Conservation (phyloP, 2,329 filamentous ascomycete genomes). For the Diaporthe australafricana region DNA sequence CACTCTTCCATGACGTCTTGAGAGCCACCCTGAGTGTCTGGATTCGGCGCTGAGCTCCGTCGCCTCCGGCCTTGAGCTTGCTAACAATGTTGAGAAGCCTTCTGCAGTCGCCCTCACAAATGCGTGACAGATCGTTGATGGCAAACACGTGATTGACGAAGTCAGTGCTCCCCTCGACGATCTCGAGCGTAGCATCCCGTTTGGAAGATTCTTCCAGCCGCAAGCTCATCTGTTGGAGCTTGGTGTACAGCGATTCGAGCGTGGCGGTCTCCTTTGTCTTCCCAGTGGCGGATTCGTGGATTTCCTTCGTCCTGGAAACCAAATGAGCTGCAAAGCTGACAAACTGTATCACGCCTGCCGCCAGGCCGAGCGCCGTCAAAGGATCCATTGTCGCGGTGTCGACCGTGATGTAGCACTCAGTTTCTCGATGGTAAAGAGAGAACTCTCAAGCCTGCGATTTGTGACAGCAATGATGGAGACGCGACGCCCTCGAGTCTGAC, state of each 20-base stretch:
- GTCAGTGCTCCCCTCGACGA: not conserved
- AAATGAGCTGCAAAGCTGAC: not conserved
- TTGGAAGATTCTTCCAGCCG: not conserved
- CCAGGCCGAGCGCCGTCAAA: not conserved
- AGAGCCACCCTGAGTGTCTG: not conserved
- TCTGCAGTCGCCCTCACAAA: not conserved
- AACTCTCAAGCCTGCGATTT: too few species aligned
- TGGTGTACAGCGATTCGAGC: not conserved
- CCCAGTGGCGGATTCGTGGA: not conserved
- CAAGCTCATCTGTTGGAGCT: not conserved
- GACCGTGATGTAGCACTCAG: too few species aligned
- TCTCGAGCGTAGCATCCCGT: not conserved
- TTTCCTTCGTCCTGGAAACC: not conserved
- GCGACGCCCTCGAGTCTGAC: too few species aligned
- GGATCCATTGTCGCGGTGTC: too few species aligned
- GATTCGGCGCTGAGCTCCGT: too few species aligned
- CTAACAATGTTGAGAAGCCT: not conserved
- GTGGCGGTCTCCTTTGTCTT: not conserved
- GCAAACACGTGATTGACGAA: not conserved
- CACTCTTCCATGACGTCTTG: not conserved
- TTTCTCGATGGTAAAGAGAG: too few species aligned
- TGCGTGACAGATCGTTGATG: not conserved
- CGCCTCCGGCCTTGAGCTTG: not conserved
- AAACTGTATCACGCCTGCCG: not conserved
- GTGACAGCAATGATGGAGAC: too few species aligned